phyloP scores from a whole-genome alignment of 495 filamentous ascomycete species.

The Penicillium flavigenum region DNA sequence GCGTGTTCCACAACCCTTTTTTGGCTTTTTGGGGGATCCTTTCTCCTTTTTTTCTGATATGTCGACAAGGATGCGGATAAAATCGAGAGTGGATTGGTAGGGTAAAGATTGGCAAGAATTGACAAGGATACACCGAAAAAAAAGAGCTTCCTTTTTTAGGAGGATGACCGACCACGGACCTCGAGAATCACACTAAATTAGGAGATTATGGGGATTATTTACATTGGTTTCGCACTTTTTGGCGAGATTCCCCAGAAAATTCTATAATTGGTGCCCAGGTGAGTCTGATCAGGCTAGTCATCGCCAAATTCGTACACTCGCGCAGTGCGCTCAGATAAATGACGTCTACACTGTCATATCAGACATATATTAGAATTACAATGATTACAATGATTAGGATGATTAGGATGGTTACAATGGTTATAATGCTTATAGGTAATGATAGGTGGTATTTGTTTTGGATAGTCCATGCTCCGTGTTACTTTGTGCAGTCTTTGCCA shows the following conservation, averaged over 20 bases:
- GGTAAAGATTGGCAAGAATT: background rate
- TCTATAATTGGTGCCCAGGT: background rate
- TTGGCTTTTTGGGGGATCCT: background rate
- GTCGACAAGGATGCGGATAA: background rate
- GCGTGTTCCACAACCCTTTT: conserved; percentile 19
- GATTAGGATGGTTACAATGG: too few species aligned
- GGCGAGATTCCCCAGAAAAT: background rate
- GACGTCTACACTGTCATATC: conserved; percentile 1
- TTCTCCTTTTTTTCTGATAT: background rate
- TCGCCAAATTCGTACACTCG: conserved; percentile 3
- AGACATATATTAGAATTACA: background rate
- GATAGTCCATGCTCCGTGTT: background rate
- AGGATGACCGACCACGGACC: conserved; percentile 1
- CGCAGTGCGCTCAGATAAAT: conserved; percentile 5
- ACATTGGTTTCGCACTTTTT: background rate
- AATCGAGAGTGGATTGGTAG: background rate
- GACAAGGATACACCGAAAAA: background rate
- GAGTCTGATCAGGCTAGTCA: background rate
- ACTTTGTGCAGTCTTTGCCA: too few species aligned
- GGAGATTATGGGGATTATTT: background rate
- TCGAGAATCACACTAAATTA: background rate
- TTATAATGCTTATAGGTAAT: background rate
- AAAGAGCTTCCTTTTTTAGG: background rate
- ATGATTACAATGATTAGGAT: too few species aligned
- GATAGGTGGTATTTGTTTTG: background rate